Percentiles rank a stretch among this genome's conserved stretches.
These are phyloP conservation scores for Paratrimastix pyriformis DNA, from an alignment of 78 protist species.

Conservation along the genomic window DNA sequence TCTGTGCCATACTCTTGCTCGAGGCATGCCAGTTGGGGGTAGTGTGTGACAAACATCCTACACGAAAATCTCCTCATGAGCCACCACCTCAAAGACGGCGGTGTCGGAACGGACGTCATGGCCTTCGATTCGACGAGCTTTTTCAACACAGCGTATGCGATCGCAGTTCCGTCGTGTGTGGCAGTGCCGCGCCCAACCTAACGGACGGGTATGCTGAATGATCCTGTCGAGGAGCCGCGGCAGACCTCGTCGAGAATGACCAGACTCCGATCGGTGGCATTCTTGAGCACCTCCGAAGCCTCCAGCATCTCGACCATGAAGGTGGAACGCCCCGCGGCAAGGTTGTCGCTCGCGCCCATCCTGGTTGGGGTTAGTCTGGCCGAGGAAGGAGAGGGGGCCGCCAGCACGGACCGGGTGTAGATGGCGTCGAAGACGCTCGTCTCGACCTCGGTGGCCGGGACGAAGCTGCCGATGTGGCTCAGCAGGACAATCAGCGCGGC, in stretches of 20 bases:
- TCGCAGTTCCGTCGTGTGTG: slow-evolving; percentile 82
- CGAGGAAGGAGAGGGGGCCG: too few species aligned
- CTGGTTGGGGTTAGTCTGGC: slow-evolving; percentile 6
- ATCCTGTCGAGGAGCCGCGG: too few species aligned
- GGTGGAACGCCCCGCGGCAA: slow-evolving; percentile 52
- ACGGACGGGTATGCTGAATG: neutral
- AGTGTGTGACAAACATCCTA: neutral
- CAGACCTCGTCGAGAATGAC: slow-evolving; percentile 75
- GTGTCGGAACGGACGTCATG: slow-evolving; percentile 76
- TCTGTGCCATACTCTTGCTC: neutral
- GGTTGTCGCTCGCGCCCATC: slow-evolving; percentile 77
- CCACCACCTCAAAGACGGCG: slow-evolving; percentile 40
- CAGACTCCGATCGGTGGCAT: slow-evolving; percentile 56
- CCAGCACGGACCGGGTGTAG: slow-evolving; percentile 50
- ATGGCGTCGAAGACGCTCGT: slow-evolving; percentile 62
- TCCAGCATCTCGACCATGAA: slow-evolving; percentile 81
- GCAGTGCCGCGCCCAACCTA: slow-evolving; percentile 80
- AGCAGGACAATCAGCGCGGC: slow-evolving; percentile 29
- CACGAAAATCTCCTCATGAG: slow-evolving; percentile 28
- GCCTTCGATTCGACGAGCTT: slow-evolving; percentile 28
- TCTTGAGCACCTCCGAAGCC: slow-evolving; percentile 44
- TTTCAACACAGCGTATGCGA: slow-evolving; percentile 65
- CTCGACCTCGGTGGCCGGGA: slow-evolving; percentile 58
- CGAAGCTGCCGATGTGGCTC: slow-evolving; percentile 61
- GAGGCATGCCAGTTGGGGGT: neutral